A percentile compares a stretch with the other conserved stretches of the same genome.
Evolutionary conservation across 169 alveolate genomes (phyloP).

Genomic region (Plasmodium chabaudi): DNA sequence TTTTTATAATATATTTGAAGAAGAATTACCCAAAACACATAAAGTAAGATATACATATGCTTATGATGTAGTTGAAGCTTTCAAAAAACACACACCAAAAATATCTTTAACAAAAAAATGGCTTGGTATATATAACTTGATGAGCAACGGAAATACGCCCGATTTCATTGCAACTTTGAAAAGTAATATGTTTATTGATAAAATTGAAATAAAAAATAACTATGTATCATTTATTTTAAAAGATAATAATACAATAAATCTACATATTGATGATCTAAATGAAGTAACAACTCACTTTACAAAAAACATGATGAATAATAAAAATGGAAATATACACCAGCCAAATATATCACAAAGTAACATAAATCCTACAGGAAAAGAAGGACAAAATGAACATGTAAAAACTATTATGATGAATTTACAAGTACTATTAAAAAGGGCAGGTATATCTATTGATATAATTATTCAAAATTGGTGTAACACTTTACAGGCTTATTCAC

Average conservation of each 20-base stretch:
- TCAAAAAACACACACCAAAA: conserved; percentile 73
- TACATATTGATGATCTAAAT: conserved; percentile 64
- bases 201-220: conserved; percentile 59
- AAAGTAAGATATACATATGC: conserved; percentile 72
- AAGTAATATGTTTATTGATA: conserved; percentile 51
- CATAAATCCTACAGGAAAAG: conserved; percentile 5
- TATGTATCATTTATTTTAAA: conserved; percentile 49
- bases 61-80: conserved; percentile 66
- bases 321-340: neutral
- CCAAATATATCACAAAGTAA: neutral
- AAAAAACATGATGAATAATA: conserved; percentile 12
- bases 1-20: conserved; percentile 60
- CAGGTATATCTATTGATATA: conserved; percentile 72
- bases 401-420: conserved; percentile 42
- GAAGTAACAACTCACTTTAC: conserved; percentile 57
- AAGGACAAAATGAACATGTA: conserved; percentile 51
- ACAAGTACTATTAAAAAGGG: conserved; percentile 35
- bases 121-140: conserved; percentile 61
- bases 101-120: conserved; percentile 61
- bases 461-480: conserved; percentile 75
- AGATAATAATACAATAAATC: conserved; percentile 43
- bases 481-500: conserved; percentile 74
- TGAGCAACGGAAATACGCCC: conserved; percentile 76
- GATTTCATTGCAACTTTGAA: conserved; percentile 60
- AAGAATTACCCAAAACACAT: conserved; percentile 68